phyloP scores from a whole-genome alignment of 2,329 filamentous ascomycete species.

The Pyricularia grisea region DNA sequence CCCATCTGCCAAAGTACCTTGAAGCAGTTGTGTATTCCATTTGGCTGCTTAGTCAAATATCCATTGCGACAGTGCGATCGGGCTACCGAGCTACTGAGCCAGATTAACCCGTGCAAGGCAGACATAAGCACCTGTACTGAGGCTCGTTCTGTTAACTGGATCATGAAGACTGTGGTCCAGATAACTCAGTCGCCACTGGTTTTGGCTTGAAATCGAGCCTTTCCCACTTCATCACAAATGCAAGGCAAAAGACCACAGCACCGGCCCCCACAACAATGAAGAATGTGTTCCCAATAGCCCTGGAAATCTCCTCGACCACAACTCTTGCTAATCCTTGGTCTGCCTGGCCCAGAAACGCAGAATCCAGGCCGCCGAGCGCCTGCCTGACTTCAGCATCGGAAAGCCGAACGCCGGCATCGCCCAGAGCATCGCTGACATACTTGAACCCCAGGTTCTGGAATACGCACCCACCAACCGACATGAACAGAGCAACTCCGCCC shows the following conservation, averaged over 20 bases:
- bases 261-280: conserved; percentile 17
- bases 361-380: neutral
- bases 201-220: neutral
- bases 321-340: neutral
- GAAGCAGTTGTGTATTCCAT: too few relatives aligned
- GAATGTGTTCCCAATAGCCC: conserved; percentile 16
- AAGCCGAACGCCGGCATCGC: conserved; percentile 5
- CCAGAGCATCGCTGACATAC: conserved; percentile 11
- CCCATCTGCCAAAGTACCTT: too few relatives aligned
- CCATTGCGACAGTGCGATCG: too few relatives aligned
- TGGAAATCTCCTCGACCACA: conserved; percentile 14
- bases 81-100: too few relatives aligned
- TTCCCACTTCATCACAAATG: neutral
- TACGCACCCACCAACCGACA: conserved; percentile 18
- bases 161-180: too few relatives aligned
- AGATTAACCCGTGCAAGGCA: too few relatives aligned
- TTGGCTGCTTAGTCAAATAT: too few relatives aligned
- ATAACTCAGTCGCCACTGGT: too few relatives aligned
- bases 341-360: neutral
- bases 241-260: conserved; percentile 7
- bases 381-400: neutral
- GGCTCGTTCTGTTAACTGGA: too few relatives aligned
- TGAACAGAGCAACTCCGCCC: conserved; percentile 15
- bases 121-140: too few relatives aligned
- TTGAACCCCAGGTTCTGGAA: conserved; percentile 21